phyloP scores from a whole-genome alignment of 176 grass and related monocot genomes.

The Poa annua region DNA sequence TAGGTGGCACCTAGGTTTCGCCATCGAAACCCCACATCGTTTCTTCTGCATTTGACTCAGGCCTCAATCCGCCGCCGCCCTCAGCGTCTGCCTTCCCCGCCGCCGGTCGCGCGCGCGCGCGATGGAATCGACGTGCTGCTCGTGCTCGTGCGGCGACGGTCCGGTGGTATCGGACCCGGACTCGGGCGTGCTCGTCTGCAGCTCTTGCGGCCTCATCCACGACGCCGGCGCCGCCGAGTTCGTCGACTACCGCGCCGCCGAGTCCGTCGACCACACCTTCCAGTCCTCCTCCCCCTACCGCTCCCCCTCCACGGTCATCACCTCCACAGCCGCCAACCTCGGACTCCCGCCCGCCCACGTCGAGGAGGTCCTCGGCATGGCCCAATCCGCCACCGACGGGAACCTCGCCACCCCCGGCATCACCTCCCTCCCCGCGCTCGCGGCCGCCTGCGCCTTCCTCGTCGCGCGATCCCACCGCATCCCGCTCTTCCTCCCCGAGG shows the following conservation, averaged over 20 bases:
- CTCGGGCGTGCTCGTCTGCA: constrained; percentile 40
- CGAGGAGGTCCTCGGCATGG: constrained; percentile 44
- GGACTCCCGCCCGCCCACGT: constrained; percentile 26
- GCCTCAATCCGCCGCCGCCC: background rate
- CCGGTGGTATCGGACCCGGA: constrained; percentile 39
- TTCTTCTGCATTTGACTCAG: background rate
- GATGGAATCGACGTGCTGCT: constrained; percentile 43
- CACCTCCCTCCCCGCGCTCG: constrained; percentile 44
- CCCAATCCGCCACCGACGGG: constrained; percentile 41
- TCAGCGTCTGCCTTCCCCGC: background rate
- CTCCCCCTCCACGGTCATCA: constrained; percentile 19
- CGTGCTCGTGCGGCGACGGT: constrained; percentile 34
- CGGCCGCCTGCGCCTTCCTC: constrained; percentile 48
- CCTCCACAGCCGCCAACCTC: constrained; percentile 12
- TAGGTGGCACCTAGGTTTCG: no score
- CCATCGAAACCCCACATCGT: background rate
- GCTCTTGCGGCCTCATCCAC: constrained; percentile 39
- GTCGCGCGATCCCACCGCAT: constrained; percentile 56
- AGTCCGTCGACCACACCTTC: no score
- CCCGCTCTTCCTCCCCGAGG: constrained; percentile 39
- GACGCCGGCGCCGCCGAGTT: constrained; percentile 16
- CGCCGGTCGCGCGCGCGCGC: background rate
- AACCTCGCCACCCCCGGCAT: constrained; percentile 13
- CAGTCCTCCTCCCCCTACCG: background rate
- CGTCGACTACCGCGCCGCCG: no score